phyloP scores from a whole-genome alignment of 345 rosid species.

The Turritis glabra region DNA sequence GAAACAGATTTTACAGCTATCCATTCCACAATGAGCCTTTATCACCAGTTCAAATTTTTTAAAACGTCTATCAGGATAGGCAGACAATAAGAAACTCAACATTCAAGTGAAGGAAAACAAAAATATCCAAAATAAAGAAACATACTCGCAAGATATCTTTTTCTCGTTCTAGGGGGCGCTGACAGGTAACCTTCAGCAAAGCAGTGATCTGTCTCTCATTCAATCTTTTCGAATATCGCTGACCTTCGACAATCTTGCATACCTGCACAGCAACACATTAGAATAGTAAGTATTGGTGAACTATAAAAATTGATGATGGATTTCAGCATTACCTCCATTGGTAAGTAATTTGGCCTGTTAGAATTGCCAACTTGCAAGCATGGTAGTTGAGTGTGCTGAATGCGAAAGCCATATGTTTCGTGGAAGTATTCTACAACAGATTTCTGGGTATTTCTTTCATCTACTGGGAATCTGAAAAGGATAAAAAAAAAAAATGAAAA shows the following conservation, averaged over 20 bases:
- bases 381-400: constrained; percentile 80
- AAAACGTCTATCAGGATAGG: background rate
- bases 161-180: constrained; percentile 85
- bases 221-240: constrained; percentile 88
- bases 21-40: background rate
- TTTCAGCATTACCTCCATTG: constrained; percentile 70
- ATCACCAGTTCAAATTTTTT: background rate
- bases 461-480: constrained; percentile 71
- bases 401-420: constrained; percentile 74
- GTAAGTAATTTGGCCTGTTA: constrained; percentile 87
- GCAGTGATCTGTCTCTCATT: constrained; percentile 96
- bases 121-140: background rate
- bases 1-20: background rate
- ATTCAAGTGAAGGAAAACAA: constrained; percentile 2
- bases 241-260: constrained; percentile 97
- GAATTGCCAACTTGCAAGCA: constrained; percentile 95
- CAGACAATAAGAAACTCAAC: background rate
- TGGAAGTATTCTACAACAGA: constrained; percentile 85
- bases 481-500: background rate
- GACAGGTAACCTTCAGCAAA: constrained; percentile 88
- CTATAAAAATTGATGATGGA: background rate
- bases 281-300: background rate
- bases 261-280: constrained; percentile 51
- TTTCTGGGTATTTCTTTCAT: constrained; percentile 84
- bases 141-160: constrained; percentile 73